These are phyloP conservation scores for Phytophthora agathidicida DNA, from an alignment of 352 stramenopile genomes.

Conservation along the genomic window DNA sequence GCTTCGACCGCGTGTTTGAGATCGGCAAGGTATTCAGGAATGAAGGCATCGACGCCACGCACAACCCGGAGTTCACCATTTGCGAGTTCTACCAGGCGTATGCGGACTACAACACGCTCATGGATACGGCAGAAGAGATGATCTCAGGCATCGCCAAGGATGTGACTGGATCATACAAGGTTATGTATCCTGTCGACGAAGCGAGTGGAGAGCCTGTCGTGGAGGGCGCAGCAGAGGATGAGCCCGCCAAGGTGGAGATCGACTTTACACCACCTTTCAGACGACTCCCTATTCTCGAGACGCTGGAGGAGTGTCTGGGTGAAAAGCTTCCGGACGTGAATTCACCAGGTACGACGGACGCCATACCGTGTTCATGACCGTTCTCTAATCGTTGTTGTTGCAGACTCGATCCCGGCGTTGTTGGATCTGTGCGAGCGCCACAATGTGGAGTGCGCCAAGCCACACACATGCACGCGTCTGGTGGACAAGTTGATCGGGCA, in stretches of 20 bases:
- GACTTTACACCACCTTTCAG: slow-evolving; percentile 99
- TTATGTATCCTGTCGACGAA: slow-evolving; percentile 94
- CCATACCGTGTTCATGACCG: not conserved
- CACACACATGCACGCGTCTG: slow-evolving; percentile 95
- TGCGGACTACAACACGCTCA: slow-evolving; percentile 98
- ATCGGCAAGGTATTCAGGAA: slow-evolving; percentile 99
- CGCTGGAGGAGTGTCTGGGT: slow-evolving; percentile 91
- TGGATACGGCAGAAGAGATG: slow-evolving; percentile 98
- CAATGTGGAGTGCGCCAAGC: slow-evolving; percentile 90
- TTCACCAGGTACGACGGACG: slow-evolving; percentile 41
- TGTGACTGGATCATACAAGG: slow-evolving; percentile 95
- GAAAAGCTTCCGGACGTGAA: slow-evolving; percentile 77
- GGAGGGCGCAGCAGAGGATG: slow-evolving; percentile 18
- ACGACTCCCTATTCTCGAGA: slow-evolving; percentile 96
- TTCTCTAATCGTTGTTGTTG: slow-evolving; percentile 8
- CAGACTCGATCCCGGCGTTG: slow-evolving; percentile 78
- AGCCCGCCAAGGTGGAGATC: slow-evolving; percentile 84
- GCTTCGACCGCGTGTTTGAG: slow-evolving; percentile 99
- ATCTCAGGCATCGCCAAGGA: slow-evolving; percentile 97
- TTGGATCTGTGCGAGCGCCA: slow-evolving; percentile 88
- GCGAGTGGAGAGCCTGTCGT: not conserved
- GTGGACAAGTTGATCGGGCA: slow-evolving; percentile 98
- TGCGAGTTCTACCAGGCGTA: slow-evolving; percentile 99
- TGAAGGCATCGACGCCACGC: slow-evolving; percentile 97
- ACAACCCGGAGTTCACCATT: slow-evolving; percentile 99